Conservation (phyloP, 441 rosid species). For the Pelargonium australe region DNA sequence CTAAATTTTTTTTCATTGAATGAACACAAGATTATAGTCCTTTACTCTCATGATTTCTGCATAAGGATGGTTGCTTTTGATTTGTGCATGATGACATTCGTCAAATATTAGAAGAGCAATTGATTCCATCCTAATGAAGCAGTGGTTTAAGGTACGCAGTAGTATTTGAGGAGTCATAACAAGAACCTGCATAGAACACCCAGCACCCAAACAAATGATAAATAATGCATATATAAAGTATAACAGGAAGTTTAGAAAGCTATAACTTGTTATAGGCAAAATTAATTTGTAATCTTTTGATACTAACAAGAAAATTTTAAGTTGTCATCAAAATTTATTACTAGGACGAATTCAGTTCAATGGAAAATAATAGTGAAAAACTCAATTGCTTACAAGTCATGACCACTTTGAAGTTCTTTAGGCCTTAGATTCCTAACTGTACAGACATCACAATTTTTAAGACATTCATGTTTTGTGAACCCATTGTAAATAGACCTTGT, state of each 20-base stretch:
- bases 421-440: not conserved
- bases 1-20: slow-evolving; percentile 6
- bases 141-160: slow-evolving; percentile 65
- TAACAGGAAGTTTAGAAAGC: slow-evolving; percentile 1
- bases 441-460: not conserved
- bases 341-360: not conserved
- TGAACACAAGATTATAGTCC: slow-evolving; percentile 20
- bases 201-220: slow-evolving; percentile 14
- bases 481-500: not conserved
- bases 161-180: slow-evolving; percentile 90
- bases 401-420: not conserved
- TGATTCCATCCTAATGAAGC: slow-evolving; percentile 82
- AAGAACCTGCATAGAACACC: slow-evolving; percentile 59
- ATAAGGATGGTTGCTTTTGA: slow-evolving; percentile 75
- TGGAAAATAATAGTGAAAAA: not conserved
- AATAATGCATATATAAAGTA: slow-evolving; percentile 5
- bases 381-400: not conserved
- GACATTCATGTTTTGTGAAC: not conserved
- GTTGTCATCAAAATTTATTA: not conserved
- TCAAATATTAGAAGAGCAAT: slow-evolving; percentile 86
- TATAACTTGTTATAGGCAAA: not conserved
- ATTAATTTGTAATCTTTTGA: not conserved
- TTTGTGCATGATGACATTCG: slow-evolving; percentile 97
- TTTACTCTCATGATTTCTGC: slow-evolving; percentile 87
- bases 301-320: not conserved